A percentile compares a stretch with the other conserved stretches of the same genome.
Evolutionary conservation across 176 grass and related monocot genomes (phyloP).

Genomic region (Musa acuminata): DNA sequence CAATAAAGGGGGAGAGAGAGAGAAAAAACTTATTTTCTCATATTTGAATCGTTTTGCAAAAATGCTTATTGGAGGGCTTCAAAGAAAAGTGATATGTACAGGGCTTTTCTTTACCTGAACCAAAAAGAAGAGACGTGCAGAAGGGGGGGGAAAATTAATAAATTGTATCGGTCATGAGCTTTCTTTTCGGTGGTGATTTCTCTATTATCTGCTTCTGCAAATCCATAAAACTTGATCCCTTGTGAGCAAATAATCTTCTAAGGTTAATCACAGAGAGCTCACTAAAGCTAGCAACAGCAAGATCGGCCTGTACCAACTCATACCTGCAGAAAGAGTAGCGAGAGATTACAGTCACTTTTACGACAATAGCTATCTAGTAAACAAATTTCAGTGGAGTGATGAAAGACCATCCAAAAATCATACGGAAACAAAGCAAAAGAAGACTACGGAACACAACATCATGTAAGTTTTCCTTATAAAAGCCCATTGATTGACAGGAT

Average conservation of each 20-base stretch:
- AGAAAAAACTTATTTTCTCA: neutral
- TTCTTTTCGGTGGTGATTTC: slow-evolving; percentile 57
- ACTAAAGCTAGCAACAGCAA: slow-evolving; percentile 57
- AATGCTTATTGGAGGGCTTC: neutral
- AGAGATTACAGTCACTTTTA: neutral
- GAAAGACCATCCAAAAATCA: neutral
- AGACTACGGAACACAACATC: neutral
- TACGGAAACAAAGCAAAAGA: neutral
- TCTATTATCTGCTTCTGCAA: slow-evolving; percentile 92
- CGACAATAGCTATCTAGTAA: neutral
- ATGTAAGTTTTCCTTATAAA: too few relatives aligned
- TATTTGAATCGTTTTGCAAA: neutral
- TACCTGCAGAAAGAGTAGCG: slow-evolving; percentile 36
- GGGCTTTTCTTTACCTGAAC: neutral
- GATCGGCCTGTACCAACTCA: slow-evolving; percentile 70
- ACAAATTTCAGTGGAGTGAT: neutral
- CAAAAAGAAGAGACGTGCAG: neutral
- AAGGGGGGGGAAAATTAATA: slow-evolving; percentile 22
- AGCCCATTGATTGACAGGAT: too few relatives aligned
- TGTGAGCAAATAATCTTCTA: slow-evolving; percentile 72
- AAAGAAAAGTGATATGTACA: neutral
- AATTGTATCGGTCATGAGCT: slow-evolving; percentile 55
- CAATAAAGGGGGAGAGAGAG: neutral
- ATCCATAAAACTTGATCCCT: slow-evolving; percentile 81
- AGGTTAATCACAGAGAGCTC: slow-evolving; percentile 94